Evolutionary conservation across 495 filamentous ascomycete genomes (phyloP), one percentile per base, ranked within the genome.

Genomic region (Parathielavia hyrcaniae): DNA sequence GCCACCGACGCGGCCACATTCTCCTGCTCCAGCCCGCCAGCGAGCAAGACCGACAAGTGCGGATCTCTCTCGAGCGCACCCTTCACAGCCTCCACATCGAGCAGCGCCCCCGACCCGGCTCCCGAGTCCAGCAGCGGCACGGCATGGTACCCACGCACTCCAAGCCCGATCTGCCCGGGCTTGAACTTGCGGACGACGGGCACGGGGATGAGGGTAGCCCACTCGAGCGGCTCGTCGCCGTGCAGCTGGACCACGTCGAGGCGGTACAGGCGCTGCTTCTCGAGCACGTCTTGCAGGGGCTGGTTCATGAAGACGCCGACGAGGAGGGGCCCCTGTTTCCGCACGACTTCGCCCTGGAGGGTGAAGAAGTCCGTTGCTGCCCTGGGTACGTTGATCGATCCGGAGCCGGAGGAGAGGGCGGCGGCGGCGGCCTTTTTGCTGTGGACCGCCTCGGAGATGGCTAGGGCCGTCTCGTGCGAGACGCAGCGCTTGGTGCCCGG

Each of bases 281-380:
- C 78, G 22, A 97, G 72, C 19, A 98, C 75, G 55, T 96, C 89
- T 20, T 81, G 78, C 13, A 98, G 75, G 2, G 91, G 85, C 63
- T 97, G 92, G 71, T 96, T 86, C 67, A 86, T 88, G 72, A 98
- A 98, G 6, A 98, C 92, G 52, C 93, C 93, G 35, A 96, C 95
- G 26, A 98, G 79, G 32, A 95, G 76, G 1, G 93, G 86, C 9
- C 86, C 81, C 34, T 58, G 65, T 5, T 68, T 70, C 14, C 65
- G 57, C 43, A 73, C 66, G 46, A 69, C 67, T 9, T 71, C 67
- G 26, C 64, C 55, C 0, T 74, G 73, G 50, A 72, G 65, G 34
- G 73, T 67, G 63, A 75, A 74, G 68, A 75, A 76, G 64, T 75
- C 72, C n/a, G 72, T 65, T 54, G 81, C 73, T 62, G 52, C 20